Percentiles rank a stretch among this genome's conserved stretches.
phyloP scores from a whole-genome alignment of 345 rosid species.

The Murraya paniculata region DNA sequence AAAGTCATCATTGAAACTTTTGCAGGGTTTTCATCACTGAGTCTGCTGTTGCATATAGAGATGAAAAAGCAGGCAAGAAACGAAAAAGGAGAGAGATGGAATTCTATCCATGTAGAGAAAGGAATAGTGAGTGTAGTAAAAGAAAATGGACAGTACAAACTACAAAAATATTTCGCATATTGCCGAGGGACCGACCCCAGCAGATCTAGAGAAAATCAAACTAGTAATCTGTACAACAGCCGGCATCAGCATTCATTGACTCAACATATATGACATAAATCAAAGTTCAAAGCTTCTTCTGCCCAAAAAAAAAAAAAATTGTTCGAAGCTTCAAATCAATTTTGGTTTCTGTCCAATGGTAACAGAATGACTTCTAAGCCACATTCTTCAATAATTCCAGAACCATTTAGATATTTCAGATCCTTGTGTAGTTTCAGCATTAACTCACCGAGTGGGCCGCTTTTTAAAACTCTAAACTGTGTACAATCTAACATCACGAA shows the following conservation, averaged over 20 bases:
- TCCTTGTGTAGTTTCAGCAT: neutral
- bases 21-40: constrained; percentile 37
- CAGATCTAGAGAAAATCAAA: constrained; percentile 27
- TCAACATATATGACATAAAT: too few relatives aligned
- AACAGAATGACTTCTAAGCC: neutral
- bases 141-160: neutral
- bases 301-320: too few relatives aligned
- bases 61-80: constrained; percentile 7
- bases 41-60: constrained; percentile 17
- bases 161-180: constrained; percentile 7
- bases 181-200: constrained; percentile 26
- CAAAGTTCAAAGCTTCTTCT: too few relatives aligned
- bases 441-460: neutral
- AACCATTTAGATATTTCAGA: neutral
- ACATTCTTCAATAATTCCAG: neutral
- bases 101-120: neutral
- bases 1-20: constrained; percentile 34
- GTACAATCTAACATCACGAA: neutral
- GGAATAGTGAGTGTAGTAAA: neutral
- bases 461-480: neutral
- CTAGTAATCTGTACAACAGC: neutral
- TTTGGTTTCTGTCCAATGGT: neutral
- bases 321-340: neutral
- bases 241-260: neutral
- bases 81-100: neutral